Evolutionary conservation across 352 stramenopile species (phyloP), one percentile per base, ranked within the genome.

Genomic region (Sclerospora graminicola): DNA sequence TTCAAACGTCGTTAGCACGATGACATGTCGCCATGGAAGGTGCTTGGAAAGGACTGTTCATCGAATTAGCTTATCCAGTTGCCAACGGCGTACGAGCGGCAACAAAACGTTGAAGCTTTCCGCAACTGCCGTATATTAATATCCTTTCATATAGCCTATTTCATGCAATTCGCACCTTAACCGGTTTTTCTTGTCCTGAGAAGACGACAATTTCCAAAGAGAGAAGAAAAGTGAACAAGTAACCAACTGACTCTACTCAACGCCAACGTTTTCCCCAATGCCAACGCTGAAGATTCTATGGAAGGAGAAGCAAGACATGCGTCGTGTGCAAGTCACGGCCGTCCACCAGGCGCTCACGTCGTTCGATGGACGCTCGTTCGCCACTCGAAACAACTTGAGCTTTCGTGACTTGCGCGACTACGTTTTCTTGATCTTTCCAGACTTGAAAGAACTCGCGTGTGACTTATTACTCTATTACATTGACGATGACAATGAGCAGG

Each of bases 261-360:
- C n/a, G n/a, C n/a, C n/a, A 60, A 58, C 27, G 54, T 45, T 5
- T 61, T 26, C 31, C 51, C 41, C 41, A 36, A 90, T 87, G 75
- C 66, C 73, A 64, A 90, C 79, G 62, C 73, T 90, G 54, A 90
- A 90, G 72, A 82, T 90, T 44, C 64, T 81, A 37, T 87, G 74
- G 69, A 62, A 63, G 55, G 78, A 84, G 50, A 70, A 82, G 64
- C 61, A 88, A 57, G 79, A 90, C 59, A 88, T 90, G 73, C 79
- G 79, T 45, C 79, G 79, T 48, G 79, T 90, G 52, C 72, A 90
- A 54, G 67, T 85, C 20, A 41, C 57, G 48, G 75, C 73, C 7
- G 76, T 79, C 34, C 77, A 80, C 53, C 60, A 82, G 56, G 43
- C 73, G 32, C 68, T 89, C 19, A 36, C 45, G 41, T 57, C 64